Base-by-base conservation (phyloP, 1,139 yeast genomes). In the Debaryomycetaceae sp. region DNA sequence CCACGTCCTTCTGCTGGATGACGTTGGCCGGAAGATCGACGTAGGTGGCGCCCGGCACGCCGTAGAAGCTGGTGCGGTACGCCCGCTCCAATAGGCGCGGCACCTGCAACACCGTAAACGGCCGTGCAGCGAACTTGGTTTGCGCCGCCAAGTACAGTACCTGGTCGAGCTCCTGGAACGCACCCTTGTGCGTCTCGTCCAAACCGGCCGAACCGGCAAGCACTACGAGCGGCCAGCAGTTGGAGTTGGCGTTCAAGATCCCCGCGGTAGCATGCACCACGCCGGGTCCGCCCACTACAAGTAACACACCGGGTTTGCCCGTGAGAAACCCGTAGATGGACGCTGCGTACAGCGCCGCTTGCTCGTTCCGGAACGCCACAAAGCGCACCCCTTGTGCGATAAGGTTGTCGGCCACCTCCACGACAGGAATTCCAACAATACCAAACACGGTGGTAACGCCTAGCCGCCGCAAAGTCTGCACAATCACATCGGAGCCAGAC, bases 261-360 rank as follows among this genome's bases (percentile, higher is more conserved):
- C 85, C 85, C 0, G 85, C 71, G 29, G 75, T 43, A 0, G 83
- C 78, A 42, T 78, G 84, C 7, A 78, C 60, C 2, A 78, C 60
- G 4, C 85, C 85, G 0, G 85, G 84, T 0, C 85, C 85, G 14
- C 85, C 85, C 2, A 79, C 85, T 0, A 77, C 82, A 2, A 78
- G 56, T 12, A 77, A 49, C 1, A 78, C 81, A 14, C 82, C 84
- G 0, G 85, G 85, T 35, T 52, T 55, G 1, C 75, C 73, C 3
- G 80, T 76, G 27, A 78, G 49, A 42, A 73, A 78, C 0, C 84
- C 84, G 46, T 78, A 78, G 1, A 71, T 67, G 2, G 82, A 72
- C 2, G 85, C 85, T 3, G 85, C 85, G 43, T 78, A 78, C 1
- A 83, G 72, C 0, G 85, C 85, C 9, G 81, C 65, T 44, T 78